Conservation (phyloP, 2,329 filamentous ascomycete genomes). For the Penicillium corylophilum region DNA sequence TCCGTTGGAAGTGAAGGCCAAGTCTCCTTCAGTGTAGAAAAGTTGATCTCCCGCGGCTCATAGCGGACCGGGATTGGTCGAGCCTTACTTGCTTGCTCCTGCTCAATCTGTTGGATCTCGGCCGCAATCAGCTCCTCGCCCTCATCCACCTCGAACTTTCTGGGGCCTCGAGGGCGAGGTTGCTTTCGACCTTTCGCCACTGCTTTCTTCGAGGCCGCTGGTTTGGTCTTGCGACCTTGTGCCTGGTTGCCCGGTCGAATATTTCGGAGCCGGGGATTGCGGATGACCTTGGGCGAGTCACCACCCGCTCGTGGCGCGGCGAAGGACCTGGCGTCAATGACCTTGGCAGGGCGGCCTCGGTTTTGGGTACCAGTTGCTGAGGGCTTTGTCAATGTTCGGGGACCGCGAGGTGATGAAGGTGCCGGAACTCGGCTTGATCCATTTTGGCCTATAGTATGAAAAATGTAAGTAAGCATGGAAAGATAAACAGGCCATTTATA, state of each 20-base stretch:
- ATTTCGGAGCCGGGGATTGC: slow-evolving; percentile 26
- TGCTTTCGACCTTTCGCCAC: slow-evolving; percentile 14
- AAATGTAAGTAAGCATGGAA: background rate
- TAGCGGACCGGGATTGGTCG: slow-evolving; percentile 36
- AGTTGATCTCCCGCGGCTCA: slow-evolving; percentile 32
- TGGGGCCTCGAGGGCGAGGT: slow-evolving; percentile 8
- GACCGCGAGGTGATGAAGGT: slow-evolving; percentile 14
- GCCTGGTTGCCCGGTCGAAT: slow-evolving; percentile 18
- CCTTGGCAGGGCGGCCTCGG: slow-evolving; percentile 26
- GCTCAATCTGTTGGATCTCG: slow-evolving; percentile 30
- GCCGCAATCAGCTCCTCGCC: slow-evolving; percentile 21
- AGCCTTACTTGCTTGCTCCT: slow-evolving; percentile 30
- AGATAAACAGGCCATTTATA: background rate
- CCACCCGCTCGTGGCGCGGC: slow-evolving; percentile 30
- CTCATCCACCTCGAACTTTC: slow-evolving; percentile 23
- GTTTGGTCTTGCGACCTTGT: slow-evolving; percentile 22
- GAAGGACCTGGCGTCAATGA: slow-evolving; percentile 39
- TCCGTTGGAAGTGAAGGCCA: slow-evolving; percentile 42
- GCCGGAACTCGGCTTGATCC: slow-evolving; percentile 7
- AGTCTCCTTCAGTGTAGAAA: slow-evolving; percentile 35
- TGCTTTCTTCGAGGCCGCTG: slow-evolving; percentile 13
- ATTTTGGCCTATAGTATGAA: slow-evolving; percentile 4
- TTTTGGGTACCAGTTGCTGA: slow-evolving; percentile 14
- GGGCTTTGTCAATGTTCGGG: slow-evolving; percentile 18
- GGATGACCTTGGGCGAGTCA: slow-evolving; percentile 33